Conservation (phyloP, 768 basidiomycete species). For the Leucogyrophana mollusca region DNA sequence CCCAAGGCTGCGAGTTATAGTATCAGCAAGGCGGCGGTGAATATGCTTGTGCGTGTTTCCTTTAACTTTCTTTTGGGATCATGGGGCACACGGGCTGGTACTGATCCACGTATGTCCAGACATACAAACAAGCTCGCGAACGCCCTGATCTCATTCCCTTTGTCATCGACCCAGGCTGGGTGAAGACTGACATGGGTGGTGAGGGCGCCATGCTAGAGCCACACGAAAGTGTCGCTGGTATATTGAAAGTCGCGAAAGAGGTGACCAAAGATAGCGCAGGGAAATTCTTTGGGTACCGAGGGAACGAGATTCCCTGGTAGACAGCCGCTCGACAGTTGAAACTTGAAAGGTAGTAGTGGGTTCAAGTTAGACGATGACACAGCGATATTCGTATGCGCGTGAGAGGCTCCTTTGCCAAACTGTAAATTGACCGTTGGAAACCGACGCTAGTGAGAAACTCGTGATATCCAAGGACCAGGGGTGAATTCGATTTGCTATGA, state of each 20-base stretch:
- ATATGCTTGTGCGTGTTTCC: slow-evolving; percentile 15
- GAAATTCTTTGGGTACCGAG: slow-evolving; percentile 9
- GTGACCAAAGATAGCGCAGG: slow-evolving; percentile 4
- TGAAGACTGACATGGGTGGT: slow-evolving; percentile 58
- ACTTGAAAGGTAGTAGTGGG: too few species aligned
- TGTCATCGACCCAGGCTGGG: slow-evolving; percentile 93
- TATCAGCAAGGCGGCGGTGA: slow-evolving; percentile 11
- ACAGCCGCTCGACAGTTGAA: too few species aligned
- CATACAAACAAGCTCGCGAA: slow-evolving; percentile 14
- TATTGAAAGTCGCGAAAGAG: slow-evolving; percentile 13
- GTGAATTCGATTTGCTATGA: too few species aligned
- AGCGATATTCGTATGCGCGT: too few species aligned
- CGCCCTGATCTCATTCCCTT: slow-evolving; percentile 37
- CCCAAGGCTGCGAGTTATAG: slow-evolving; percentile 5
- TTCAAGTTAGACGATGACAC: too few species aligned
- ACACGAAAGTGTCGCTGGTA: slow-evolving; percentile 24
- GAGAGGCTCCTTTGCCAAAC: too few species aligned
- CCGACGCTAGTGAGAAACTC: too few species aligned
- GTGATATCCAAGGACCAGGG: too few species aligned
- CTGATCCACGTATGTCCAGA: too few species aligned
- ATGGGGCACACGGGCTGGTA: too few species aligned
- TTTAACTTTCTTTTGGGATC: slow-evolving; percentile 12
- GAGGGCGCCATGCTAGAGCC: slow-evolving; percentile 27
- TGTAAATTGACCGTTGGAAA: too few species aligned
- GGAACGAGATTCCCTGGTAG: slow-evolving; percentile 5